Evolutionary conservation across 140 eudicot species (phyloP), one percentile per base, ranked within the genome.

Genomic region (Stevia rebaudiana): DNA sequence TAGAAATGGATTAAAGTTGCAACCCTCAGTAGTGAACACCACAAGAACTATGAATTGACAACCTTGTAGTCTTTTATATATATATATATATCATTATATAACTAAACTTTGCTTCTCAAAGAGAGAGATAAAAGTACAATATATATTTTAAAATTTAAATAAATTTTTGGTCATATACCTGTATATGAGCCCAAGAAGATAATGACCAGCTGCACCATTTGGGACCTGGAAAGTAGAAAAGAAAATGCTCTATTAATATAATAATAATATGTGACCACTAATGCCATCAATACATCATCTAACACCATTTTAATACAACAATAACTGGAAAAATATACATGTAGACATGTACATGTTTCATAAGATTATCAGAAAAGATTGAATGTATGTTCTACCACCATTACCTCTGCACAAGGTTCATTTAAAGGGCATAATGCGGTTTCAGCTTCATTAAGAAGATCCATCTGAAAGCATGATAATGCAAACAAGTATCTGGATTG

Each of bases 401-500:
- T 63, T 85, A 88, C 98, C 98, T 92, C 98, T 23, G 84, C 68
- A 66, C 70, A 61, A 61, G 97, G 85, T 52, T 88, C 99, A 71
- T 80, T 81, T 69, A 90, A 58, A 61, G 97, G 89, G 52, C 77
- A 80, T 64, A 94, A 76, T 66, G 99, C 94, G 61, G 78, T 68
- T 75, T 94, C 99, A 5, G 99, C 99, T 88, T 94, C 99, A 33
- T 67, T 85, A 37, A 94, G 77, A 40, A 88, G 95, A 86, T 88
- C 92, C 99, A 94, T 94, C 76, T 88, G 87, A 76, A 94, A 94
- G 88, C 97, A 94, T 67, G 99, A 88, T 61, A 81, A 50, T 40
- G 99, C 99, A 80, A 94, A 88, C 90, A 94, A 80, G 83, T 88
- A 94, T 82, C 97, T 91, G 74, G 97, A 88, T 62, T 85, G 99